Evolutionary conservation across 805 yeast genomes (phyloP).

Genomic region (Metschnikowia continentalis): DNA sequence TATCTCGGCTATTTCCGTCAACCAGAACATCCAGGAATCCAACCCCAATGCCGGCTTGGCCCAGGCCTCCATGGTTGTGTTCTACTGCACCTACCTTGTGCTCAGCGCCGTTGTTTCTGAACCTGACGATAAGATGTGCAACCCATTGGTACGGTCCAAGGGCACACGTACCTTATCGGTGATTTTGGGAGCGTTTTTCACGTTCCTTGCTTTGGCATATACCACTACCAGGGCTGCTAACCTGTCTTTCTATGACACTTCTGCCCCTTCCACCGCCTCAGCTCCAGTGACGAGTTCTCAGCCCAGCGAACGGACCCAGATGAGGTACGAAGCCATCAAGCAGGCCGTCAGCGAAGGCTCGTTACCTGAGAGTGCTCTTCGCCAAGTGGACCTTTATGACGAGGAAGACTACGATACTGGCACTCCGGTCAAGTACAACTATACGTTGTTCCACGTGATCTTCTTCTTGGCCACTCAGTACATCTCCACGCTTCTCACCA

Average conservation of each 20-base stretch:
- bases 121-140: conserved; percentile 91
- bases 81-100: conserved; percentile 86
- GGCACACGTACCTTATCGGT: conserved; percentile 90
- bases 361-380: conserved; percentile 85
- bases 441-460: conserved; percentile 81
- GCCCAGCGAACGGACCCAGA: conserved; percentile 51
- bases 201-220: conserved; percentile 92
- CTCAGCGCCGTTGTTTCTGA: conserved; percentile 93
- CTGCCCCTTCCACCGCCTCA: conserved; percentile 28
- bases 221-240: conserved; percentile 97
- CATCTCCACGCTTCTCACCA: conserved; percentile 88
- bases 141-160: conserved; percentile 82
- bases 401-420: conserved; percentile 28
- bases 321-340: conserved; percentile 81
- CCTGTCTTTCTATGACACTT: conserved; percentile 37
- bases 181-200: conserved; percentile 86
- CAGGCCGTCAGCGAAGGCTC: conserved; percentile 97
- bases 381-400: conserved; percentile 60
- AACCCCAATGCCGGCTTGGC: conserved; percentile 96
- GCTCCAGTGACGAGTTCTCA: conserved; percentile 38
- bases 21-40: conserved; percentile 81
- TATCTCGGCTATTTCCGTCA: conserved; percentile 67
- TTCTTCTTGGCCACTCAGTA: conserved; percentile 96
- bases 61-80: conserved; percentile 91
- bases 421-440: conserved; percentile 71